These are phyloP conservation scores for Lachancea nothofagi DNA, from an alignment of 805 yeast species.

Conservation along the genomic window DNA sequence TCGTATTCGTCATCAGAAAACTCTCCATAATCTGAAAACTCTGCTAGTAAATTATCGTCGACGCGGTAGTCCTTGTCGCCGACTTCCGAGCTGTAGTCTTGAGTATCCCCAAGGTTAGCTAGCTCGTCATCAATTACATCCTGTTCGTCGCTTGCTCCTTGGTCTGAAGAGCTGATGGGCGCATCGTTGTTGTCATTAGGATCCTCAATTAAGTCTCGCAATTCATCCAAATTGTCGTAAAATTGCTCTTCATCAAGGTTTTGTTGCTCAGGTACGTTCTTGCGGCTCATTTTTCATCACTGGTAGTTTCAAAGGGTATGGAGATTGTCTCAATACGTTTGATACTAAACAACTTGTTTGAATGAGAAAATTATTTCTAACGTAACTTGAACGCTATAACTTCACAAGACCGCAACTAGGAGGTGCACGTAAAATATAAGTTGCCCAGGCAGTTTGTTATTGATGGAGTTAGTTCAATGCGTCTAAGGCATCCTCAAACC, in stretches of 20 bases:
- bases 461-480: too few species aligned
- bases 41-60: conserved; percentile 35
- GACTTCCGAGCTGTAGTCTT: conserved; percentile 14
- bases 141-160: conserved; percentile 7
- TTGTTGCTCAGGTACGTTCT: conserved; percentile 1
- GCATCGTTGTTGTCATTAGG: conserved; percentile 11
- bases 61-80: conserved; percentile 18
- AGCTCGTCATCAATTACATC: conserved; percentile 12
- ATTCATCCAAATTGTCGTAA: conserved; percentile 33
- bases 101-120: conserved; percentile 8
- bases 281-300: not conserved
- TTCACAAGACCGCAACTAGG: too few species aligned
- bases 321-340: too few species aligned
- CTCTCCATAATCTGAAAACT: conserved; percentile 35
- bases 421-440: too few species aligned
- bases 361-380: too few species aligned
- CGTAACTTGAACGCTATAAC: too few species aligned
- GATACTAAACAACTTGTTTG: too few species aligned
- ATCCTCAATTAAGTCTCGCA: conserved; percentile 19
- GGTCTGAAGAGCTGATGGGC: conserved; percentile 7
- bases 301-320: not conserved
- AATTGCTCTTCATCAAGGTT: conserved; percentile 25
- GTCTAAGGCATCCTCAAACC: too few species aligned
- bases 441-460: too few species aligned
- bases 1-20: conserved; percentile 36